phyloP scores from a whole-genome alignment of 202 grass and related monocot genomes.

The Digitaria exilis region DNA sequence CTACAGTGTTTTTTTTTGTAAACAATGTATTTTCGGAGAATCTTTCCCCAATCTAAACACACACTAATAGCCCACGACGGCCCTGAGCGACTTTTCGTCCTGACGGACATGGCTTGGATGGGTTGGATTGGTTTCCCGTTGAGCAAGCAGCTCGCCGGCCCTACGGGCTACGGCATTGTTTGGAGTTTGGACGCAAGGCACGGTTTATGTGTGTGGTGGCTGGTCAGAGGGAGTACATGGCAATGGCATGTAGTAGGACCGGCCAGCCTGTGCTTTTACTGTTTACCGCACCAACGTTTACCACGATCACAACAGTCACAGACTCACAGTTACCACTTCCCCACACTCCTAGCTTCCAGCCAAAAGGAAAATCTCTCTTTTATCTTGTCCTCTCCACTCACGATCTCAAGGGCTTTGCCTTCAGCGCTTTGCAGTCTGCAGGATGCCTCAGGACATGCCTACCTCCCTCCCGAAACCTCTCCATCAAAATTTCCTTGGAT shows the following conservation, averaged over 20 bases:
- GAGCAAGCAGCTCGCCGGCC: conserved; percentile 8
- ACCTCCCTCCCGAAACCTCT: neutral
- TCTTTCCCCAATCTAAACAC: no score
- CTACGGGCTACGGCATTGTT: neutral
- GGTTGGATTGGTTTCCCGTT: conserved; percentile 23
- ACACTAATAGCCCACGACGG: no score
- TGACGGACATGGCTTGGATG: no score
- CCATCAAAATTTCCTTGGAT: neutral
- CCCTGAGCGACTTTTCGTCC: no score
- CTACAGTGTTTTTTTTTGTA: no score
- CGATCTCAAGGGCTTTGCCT: neutral
- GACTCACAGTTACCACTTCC: neutral
- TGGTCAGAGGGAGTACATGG: neutral
- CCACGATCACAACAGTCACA: neutral
- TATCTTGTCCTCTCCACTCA: neutral
- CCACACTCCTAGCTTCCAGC: neutral
- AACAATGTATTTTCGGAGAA: no score
- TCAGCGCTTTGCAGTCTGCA: neutral
- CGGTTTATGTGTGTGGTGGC: neutral
- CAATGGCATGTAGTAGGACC: no score
- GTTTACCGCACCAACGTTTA: conserved; percentile 8
- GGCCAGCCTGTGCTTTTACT: neutral
- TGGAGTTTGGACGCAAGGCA: neutral
- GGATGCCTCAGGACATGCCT: neutral
- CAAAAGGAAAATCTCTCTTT: neutral